phyloP scores from a whole-genome alignment of 2,329 filamentous ascomycete species.

The Colletotrichum sp. region DNA sequence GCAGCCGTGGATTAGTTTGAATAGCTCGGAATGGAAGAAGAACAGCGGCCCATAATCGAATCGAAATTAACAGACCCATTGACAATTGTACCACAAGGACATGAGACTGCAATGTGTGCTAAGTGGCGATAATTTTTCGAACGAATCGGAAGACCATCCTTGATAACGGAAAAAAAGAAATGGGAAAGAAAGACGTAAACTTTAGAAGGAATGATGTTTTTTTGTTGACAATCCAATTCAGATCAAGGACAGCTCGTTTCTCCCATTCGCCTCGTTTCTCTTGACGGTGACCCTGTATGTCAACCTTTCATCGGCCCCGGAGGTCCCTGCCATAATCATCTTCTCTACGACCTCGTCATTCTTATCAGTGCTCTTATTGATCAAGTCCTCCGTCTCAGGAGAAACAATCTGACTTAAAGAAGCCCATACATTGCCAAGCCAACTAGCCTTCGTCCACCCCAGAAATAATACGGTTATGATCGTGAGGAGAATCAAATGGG shows the following conservation, averaged over 20 bases:
- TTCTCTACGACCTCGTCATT: background rate
- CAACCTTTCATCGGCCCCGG: rapidly evolving
- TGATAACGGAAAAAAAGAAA: no score
- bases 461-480: background rate
- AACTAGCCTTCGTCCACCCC: background rate
- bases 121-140: no score
- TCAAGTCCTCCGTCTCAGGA: background rate
- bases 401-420: background rate
- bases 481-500: background rate
- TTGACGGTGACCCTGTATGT: background rate
- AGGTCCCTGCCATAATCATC: background rate
- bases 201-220: no score
- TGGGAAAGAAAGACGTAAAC: no score
- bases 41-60: no score
- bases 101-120: no score
- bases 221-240: background rate
- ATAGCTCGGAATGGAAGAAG: no score
- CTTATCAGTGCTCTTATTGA: rapidly evolving
- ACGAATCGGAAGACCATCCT: no score
- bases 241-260: background rate
- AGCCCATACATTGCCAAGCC: background rate
- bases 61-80: no score
- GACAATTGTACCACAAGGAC: no score
- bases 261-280: background rate
- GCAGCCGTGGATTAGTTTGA: no score